phyloP scores from a whole-genome alignment of 179 eudicot species.

The Beta corolliflora region DNA sequence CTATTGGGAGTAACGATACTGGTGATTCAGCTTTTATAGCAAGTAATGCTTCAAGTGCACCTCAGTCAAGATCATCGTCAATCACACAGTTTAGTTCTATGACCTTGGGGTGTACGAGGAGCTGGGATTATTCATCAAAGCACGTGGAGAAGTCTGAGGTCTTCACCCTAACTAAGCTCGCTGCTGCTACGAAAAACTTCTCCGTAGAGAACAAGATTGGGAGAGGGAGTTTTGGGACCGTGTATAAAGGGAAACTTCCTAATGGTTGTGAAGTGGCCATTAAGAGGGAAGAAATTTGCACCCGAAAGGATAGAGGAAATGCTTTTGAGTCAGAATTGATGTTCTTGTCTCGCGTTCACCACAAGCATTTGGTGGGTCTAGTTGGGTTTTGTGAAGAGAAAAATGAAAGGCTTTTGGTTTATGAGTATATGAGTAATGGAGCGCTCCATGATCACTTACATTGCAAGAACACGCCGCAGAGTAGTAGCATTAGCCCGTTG shows the following conservation, averaged over 20 bases:
- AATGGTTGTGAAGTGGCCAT: conserved; percentile 66
- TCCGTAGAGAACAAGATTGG: conserved; percentile 55
- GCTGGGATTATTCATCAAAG: conserved; percentile 44
- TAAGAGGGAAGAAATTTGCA: conserved; percentile 48
- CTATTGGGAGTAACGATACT: conserved; percentile 18
- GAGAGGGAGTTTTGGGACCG: conserved; percentile 59
- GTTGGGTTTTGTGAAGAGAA: conserved; percentile 56
- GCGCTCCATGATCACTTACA: conserved; percentile 57
- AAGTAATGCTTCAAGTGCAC: conserved; percentile 44
- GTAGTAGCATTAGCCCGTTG: conserved; percentile 26
- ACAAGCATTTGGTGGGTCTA: conserved; percentile 58
- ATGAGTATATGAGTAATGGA: conserved; percentile 61
- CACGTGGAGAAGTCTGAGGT: conserved; percentile 44
- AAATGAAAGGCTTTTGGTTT: conserved; percentile 57
- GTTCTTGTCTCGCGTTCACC: conserved; percentile 56
- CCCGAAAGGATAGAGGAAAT: conserved; percentile 37
- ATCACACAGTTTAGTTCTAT: conserved; percentile 37
- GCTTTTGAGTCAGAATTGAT: conserved; percentile 56
- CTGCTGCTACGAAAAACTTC: conserved; percentile 49
- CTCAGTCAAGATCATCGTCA: conserved; percentile 51
- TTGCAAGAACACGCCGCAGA: conserved; percentile 25
- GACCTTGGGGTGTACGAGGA: conserved; percentile 38
- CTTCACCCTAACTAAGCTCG: conserved; percentile 45
- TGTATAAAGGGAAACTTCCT: conserved; percentile 47
- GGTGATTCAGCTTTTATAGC: conserved; percentile 36